Base-by-base conservation (phyloP, 2,329 filamentous ascomycete genomes). In the Sarocladium strictum region DNA sequence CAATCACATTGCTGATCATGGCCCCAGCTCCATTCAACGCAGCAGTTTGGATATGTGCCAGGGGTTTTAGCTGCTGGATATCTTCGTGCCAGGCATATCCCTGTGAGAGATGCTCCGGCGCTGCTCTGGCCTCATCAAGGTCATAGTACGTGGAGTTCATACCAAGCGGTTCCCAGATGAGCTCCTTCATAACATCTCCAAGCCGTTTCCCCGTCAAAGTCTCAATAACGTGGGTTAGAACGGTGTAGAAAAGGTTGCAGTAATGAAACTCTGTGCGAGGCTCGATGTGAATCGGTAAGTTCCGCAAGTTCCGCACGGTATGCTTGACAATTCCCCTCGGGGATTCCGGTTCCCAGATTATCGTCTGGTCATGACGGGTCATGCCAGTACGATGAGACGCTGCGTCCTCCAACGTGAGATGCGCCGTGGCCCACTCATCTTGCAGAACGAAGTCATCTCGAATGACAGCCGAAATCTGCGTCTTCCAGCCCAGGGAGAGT, bases 381-480 rank as follows among this genome's bases (percentile, higher is more conserved):
- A 79, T 67, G 10, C 80, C 79, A 0, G 74, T 77, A 3, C 78
- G 70, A 60, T 84, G 35, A 12, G 12, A 12, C 10, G 38, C 49
- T 2, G 77, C 73, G 55, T 84, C 81, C 54, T 82, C 76, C 6
- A 83, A 63, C 0, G 77, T 83, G 38, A 80, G 63, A 56, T 77
- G 71, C 23, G 67, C 62, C 1, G 77, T 82, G 14, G 72, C 70
- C 61, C 70, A 74, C 0, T 69, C 66, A 53, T 77, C 73, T 12
- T 68, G 58, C 11, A 81, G 65, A 1, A 80, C 72, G 56, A 82
- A 83, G 52, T 82, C 79, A 1, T 77, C 74, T 1, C 70, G 71
- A 3, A 83, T 68, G 1, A 83, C 62, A 15, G 65, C 64, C 1
- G 69, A 70, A 29, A 83, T 71, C 2, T 71, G 70, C 1, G 76